Conservation (phyloP, 1,284 basidiomycete species). For the Rhodotorula mucilaginosa region DNA sequence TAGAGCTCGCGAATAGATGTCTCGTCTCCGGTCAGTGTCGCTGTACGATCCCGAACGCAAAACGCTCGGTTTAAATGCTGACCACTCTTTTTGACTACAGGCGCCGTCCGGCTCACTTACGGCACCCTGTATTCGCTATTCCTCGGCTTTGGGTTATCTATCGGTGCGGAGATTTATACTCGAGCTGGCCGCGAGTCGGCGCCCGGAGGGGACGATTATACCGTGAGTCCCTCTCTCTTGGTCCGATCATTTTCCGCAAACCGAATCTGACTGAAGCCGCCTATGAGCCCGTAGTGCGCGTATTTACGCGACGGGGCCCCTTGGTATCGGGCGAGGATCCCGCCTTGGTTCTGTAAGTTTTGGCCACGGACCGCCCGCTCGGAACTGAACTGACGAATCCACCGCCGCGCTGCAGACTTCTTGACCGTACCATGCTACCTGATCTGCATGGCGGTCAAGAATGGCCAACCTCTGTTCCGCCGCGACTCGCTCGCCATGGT, state of each 20-base stretch:
- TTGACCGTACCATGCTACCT: slow-evolving; percentile 76
- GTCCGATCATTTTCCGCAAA: too few species aligned
- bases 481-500: slow-evolving; percentile 71
- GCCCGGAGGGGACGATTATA: slow-evolving; percentile 23
- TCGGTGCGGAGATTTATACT: slow-evolving; percentile 64
- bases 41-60: slow-evolving; percentile 47
- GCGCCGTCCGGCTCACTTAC: slow-evolving; percentile 72
- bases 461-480: slow-evolving; percentile 67
- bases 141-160: slow-evolving; percentile 79
- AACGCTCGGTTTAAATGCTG: neutral
- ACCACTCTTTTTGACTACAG: slow-evolving; percentile 42
- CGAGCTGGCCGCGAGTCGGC: slow-evolving; percentile 17
- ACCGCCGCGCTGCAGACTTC: slow-evolving; percentile 53
- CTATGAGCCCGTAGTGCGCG: slow-evolving; percentile 13
- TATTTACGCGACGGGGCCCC: slow-evolving; percentile 51
- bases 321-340: slow-evolving; percentile 52
- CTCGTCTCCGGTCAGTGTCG: slow-evolving; percentile 76
- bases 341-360: slow-evolving; percentile 48
- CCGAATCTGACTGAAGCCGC: neutral
- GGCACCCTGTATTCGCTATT: slow-evolving; percentile 51
- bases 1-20: slow-evolving; percentile 61
- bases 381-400: too few species aligned
- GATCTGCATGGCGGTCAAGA: slow-evolving; percentile 66
- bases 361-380: neutral
- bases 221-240: neutral